phyloP scores from a whole-genome alignment of 2,329 filamentous ascomycete species.

The Colletotrichum tofieldiae region DNA sequence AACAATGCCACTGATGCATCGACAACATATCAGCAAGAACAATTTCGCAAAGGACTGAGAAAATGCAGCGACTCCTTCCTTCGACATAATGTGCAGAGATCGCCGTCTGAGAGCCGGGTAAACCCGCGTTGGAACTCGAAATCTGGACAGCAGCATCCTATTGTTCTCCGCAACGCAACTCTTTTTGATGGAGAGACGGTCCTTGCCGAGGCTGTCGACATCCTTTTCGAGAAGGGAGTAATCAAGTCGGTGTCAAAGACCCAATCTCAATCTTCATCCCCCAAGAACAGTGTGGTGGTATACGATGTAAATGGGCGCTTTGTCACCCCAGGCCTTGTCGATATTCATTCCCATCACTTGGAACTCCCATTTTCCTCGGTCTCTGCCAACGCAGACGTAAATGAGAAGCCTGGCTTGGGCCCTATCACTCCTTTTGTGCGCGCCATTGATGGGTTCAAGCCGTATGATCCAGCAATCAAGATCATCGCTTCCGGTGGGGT shows the following conservation, averaged over 20 bases:
- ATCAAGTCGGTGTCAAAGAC: conserved; percentile 43
- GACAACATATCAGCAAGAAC: neutral
- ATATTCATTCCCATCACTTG: conserved; percentile 62
- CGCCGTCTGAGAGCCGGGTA: neutral
- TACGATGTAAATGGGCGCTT: conserved; percentile 55
- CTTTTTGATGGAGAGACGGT: conserved; percentile 60
- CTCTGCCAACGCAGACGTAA: conserved; percentile 52
- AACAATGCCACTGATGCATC: no score
- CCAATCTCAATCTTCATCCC: conserved; percentile 11
- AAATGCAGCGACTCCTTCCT: neutral
- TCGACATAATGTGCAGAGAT: neutral
- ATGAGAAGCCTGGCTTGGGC: conserved; percentile 53
- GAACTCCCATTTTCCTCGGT: conserved; percentile 52
- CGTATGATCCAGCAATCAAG: conserved; percentile 55
- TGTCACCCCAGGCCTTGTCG: conserved; percentile 61
- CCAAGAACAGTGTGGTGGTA: conserved; percentile 38
- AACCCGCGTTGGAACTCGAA: conserved; percentile 25
- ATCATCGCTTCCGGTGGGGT: conserved; percentile 61
- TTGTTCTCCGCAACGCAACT: conserved; percentile 57
- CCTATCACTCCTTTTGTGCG: conserved; percentile 57
- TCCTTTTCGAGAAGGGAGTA: conserved; percentile 55
- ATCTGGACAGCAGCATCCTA: conserved; percentile 24
- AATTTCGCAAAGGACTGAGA: neutral
- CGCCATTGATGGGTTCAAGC: conserved; percentile 51
- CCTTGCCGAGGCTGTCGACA: conserved; percentile 52